These are phyloP conservation scores for Aulographum hederae DNA, from an alignment of 2,329 filamentous ascomycete genomes.

Conservation along the genomic window DNA sequence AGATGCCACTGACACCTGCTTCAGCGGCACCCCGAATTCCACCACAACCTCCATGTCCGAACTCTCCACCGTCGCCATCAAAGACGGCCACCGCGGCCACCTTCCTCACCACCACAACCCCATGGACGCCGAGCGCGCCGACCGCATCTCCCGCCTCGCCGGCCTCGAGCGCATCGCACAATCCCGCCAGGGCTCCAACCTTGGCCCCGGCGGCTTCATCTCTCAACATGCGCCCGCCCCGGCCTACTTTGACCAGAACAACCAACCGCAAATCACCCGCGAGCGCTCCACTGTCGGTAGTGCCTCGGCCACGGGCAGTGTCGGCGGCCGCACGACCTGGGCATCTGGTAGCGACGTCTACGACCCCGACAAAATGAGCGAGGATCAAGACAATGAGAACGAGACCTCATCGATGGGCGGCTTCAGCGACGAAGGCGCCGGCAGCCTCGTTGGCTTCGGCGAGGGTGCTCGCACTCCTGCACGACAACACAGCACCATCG, in stretches of 20 bases:
- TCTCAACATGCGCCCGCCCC: constrained; percentile 1
- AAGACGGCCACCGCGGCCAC: constrained; percentile 83
- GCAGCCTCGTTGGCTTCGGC: constrained; percentile 77
- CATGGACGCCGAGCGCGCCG: constrained; percentile 26
- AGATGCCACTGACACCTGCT: constrained; percentile 4
- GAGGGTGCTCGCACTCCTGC: constrained; percentile 55
- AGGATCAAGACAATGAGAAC: constrained; percentile 20
- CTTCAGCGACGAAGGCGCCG: constrained; percentile 71
- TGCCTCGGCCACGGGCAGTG: constrained; percentile 70
- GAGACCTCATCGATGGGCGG: constrained; percentile 38
- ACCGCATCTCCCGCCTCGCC: constrained; percentile 3
- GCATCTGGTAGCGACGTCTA: constrained; percentile 43
- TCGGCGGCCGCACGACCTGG: constrained; percentile 51
- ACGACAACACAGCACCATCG: constrained; percentile 36
- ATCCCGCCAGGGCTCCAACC: constrained; percentile 15
- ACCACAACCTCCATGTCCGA: constrained; percentile 82
- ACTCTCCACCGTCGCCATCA: constrained; percentile 85
- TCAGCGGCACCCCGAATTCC: constrained; percentile 79
- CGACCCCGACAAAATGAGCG: constrained; percentile 54
- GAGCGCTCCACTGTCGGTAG: constrained; percentile 81
- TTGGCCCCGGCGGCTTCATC: constrained; percentile 23
- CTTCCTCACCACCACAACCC: constrained; percentile 1
- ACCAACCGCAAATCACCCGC: constrained; percentile 43
- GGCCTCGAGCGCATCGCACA: constrained; percentile 1
- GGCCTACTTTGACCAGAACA: constrained; percentile 61